A percentile compares a stretch with the other conserved stretches of the same genome.
Conservation (phyloP, 352 stramenopile genomes). For the Phytopythium delawarense region DNA sequence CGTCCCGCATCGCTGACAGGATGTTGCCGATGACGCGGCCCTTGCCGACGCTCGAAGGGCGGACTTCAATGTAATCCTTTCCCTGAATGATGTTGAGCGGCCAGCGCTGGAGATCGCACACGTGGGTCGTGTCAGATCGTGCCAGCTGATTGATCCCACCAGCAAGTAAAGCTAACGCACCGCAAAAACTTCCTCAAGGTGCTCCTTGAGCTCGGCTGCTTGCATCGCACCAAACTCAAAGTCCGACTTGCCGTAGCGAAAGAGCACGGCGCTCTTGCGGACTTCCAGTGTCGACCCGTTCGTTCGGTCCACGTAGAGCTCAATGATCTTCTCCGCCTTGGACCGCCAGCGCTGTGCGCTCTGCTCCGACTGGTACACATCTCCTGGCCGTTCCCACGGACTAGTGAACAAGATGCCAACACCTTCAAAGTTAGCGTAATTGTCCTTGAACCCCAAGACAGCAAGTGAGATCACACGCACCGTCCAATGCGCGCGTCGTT, state of each 20-base stretch:
- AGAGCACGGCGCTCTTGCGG: slow-evolving; percentile 97
- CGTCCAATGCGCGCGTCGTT: slow-evolving; percentile 63
- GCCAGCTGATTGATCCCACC: background rate
- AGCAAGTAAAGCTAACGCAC: slow-evolving; percentile 14
- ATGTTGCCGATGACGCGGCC: slow-evolving; percentile 93
- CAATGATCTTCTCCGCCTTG: slow-evolving; percentile 94
- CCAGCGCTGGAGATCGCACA: slow-evolving; percentile 36
- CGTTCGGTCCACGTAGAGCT: slow-evolving; percentile 97
- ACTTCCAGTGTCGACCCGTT: slow-evolving; percentile 98
- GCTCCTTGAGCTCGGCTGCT: slow-evolving; percentile 95
- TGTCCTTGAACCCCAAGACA: background rate
- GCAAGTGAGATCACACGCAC: slow-evolving; percentile 6
- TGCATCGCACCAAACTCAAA: slow-evolving; percentile 98
- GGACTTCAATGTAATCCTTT: slow-evolving; percentile 98
- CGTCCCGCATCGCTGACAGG: slow-evolving; percentile 68
- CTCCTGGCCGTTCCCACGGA: slow-evolving; percentile 67
- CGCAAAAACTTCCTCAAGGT: slow-evolving; percentile 92
- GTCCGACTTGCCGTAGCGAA: slow-evolving; percentile 98
- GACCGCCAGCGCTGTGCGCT: slow-evolving; percentile 89
- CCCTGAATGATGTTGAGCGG: slow-evolving; percentile 76
- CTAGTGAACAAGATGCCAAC: background rate
- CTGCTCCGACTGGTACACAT: slow-evolving; percentile 53
- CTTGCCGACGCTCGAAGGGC: slow-evolving; percentile 96
- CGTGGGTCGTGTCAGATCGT: background rate
- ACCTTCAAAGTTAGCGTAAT: background rate